phyloP scores from a whole-genome alignment of 2,329 filamentous ascomycete genomes.

The Balansia obtecta region DNA sequence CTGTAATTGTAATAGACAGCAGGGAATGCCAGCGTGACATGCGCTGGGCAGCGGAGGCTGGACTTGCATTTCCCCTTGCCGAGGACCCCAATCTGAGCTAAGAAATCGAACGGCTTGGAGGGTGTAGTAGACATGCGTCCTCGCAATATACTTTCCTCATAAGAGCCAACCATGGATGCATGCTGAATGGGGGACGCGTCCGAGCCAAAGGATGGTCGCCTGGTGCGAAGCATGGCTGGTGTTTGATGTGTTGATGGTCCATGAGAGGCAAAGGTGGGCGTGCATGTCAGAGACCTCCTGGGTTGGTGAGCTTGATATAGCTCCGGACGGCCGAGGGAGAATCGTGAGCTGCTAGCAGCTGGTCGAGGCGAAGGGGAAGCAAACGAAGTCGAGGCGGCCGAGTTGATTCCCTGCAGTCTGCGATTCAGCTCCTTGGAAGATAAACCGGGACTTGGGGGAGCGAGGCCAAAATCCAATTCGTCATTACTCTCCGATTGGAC shows the following conservation, averaged over 20 bases:
- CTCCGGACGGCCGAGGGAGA: constrained; percentile 40
- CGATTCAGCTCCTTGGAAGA: constrained; percentile 25
- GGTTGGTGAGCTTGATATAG: constrained; percentile 72
- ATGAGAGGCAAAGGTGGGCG: constrained; percentile 27
- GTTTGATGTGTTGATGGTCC: constrained; percentile 38
- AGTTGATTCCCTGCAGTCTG: constrained; percentile 62
- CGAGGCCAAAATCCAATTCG: constrained; percentile 48
- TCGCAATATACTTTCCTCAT: constrained; percentile 89
- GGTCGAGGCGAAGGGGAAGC: constrained; percentile 25
- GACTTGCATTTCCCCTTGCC: constrained; percentile 82
- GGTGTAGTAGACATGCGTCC: constrained; percentile 95
- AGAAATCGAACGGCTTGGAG: constrained; percentile 82
- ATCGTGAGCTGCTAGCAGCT: constrained; percentile 12
- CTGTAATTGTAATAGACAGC: constrained; percentile 94
- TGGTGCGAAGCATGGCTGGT: constrained; percentile 37
- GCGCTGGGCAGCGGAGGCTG: constrained; percentile 72
- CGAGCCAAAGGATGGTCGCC: constrained; percentile 58
- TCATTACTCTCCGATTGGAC: constrained; percentile 81
- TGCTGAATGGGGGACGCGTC: constrained; percentile 72
- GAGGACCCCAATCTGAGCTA: constrained; percentile 89
- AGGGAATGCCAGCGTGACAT: constrained; percentile 82
- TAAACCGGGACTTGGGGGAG: constrained; percentile 38
- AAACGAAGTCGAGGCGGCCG: constrained; percentile 38
- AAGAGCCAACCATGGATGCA: constrained; percentile 93
- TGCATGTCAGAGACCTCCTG: constrained; percentile 58